Evolutionary conservation across 2,329 filamentous ascomycete species (phyloP), one percentile per base, ranked within the genome.

Genomic region (Botrytis pseudocinerea): DNA sequence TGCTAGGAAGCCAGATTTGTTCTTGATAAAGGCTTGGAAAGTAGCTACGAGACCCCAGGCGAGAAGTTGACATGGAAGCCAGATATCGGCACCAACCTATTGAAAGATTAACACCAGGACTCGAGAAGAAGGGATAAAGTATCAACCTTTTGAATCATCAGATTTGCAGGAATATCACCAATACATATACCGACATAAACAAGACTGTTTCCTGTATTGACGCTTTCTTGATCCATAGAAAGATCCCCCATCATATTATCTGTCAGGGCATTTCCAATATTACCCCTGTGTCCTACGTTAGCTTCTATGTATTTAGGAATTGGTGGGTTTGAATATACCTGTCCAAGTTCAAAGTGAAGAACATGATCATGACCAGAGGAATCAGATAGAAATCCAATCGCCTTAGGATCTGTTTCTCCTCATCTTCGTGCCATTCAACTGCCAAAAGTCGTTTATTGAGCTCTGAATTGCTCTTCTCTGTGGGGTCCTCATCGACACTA

Each of bases 191-290:
- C 69, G 35, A 71, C 69, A 14, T 71, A 71, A 20, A 71, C 69
- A 22, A 71, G 69, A 42, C 69, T 71, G n/a, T 57, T 71, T 28
- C 69, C 69, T 28, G 69, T 71, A 57, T 71, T 71, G 28, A 71
- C 35, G 16, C 40, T 71, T 28, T 71, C 59, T 22, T 71, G 69
- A 42, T 51, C 71, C 2, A 73, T 68, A 28, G 51, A 38, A 25
- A 73, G 48, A 60, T 65, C 69, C 9, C 32, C 46, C 72, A 71
- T 54, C 42, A 73, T 60, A 82, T 84, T 14, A 81, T 82, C 89
- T 0, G 87, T 88, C 20, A 89, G 82, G 9, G 88, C 89, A 77
- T 89, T 88, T 6, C 76, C 75, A 18, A 91, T 83, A 76, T 91
- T 91, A 46, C 69, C 69, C 65, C 69, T 71, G n/a, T 4, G 18